A percentile compares a stretch with the other conserved stretches of the same genome.
Conservation (phyloP, 345 rosid species). For the Eucalyptus dawsonii region DNA sequence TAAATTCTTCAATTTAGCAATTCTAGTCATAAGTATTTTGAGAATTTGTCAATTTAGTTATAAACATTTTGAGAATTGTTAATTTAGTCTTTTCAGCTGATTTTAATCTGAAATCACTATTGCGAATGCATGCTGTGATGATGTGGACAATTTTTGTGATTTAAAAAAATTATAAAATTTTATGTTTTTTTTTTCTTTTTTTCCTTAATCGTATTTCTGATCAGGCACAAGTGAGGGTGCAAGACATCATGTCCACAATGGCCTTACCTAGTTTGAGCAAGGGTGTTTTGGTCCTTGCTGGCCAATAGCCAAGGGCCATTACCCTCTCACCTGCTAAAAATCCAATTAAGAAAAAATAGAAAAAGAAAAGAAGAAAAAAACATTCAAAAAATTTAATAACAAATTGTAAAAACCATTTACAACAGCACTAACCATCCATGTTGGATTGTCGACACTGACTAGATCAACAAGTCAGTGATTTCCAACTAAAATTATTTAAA, state of each 20-base stretch:
- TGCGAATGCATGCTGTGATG: rapidly evolving
- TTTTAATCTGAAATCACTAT: background rate
- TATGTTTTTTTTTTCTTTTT: background rate
- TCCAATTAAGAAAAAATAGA: background rate
- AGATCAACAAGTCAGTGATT: background rate
- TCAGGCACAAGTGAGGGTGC: background rate
- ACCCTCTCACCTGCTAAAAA: background rate
- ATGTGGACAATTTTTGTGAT: rapidly evolving
- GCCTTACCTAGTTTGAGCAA: background rate
- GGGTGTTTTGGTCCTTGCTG: background rate
- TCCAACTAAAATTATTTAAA: background rate
- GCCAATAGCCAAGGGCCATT: background rate
- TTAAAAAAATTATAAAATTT: background rate
- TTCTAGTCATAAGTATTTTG: background rate
- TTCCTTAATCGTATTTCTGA: background rate
- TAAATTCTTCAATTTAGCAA: background rate
- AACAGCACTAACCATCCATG: background rate
- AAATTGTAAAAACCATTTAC: background rate
- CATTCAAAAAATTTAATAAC: background rate
- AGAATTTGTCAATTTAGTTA: background rate
- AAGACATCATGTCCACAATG: background rate
- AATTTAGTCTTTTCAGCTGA: rapidly evolving
- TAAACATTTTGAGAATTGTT: background rate
- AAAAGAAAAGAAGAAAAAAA: background rate
- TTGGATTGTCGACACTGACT: rapidly evolving